Evolutionary conservation across 1,284 basidiomycete genomes (phyloP), one percentile per base, ranked within the genome.

Genomic region (Tilletia caries): DNA sequence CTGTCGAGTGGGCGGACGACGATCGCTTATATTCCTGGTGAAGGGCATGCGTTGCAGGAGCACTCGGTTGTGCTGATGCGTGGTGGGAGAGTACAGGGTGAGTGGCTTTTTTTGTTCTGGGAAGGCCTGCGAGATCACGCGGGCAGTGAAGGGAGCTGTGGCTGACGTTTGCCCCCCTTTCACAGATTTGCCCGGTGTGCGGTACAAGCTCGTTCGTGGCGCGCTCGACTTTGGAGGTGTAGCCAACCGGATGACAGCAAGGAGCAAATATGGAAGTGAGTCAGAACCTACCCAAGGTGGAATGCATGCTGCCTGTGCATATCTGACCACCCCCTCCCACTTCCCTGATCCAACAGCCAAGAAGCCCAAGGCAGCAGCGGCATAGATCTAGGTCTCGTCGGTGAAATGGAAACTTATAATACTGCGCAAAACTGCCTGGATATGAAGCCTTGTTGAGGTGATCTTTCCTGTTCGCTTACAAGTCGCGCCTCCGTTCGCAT

Each of bases 21-120:
- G 70, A 91, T 92, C 85, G 95, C 95, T 18, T 98, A 98, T 83
- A 95, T 98, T 68, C 92, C 92, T 50, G 96, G 96, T 75, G 96
- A 98, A 82, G 96, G 96, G 1, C 95, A 98, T 84, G 98, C 97
- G 83, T 85, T 98, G 79, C 96, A 98, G 86, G 96, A 98, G 84
- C 96, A 99, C 82, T 91, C 90, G 82, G 96, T 98, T 1, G 95
- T 98, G 3, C 85, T 98, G 54, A 89, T 98, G 25, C 87, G 95
- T 79, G 96, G 96, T 15, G 96, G 96, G 8, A 89, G 94, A 85
- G 91, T 94, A 2, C 95, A 98, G 86, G 96, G 98, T 89, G 58
- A 33, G 87, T 98, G 83, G 50, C 27, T 27, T 3, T 66, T 29
- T 25, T n/a, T n/a, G n/a, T n/a, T n/a, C n/a, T n/a, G n/a, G n/a